Percentiles rank a stretch among this genome's conserved stretches.
Conservation (phyloP, 257 asterid species). For the Cinchona pubescens region DNA sequence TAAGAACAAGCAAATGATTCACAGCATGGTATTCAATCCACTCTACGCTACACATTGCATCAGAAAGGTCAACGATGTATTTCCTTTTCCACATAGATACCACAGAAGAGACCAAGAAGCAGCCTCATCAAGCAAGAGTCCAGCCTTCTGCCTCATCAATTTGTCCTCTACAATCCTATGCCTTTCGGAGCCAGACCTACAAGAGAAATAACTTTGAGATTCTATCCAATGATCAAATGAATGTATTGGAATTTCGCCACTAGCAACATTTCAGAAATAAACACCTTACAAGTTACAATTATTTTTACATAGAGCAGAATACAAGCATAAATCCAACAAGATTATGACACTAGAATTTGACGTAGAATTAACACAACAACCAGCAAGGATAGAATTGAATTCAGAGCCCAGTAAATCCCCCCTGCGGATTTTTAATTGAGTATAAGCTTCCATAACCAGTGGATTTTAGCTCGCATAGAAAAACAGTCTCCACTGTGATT, state of each 20-base stretch:
- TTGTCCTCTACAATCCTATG: conserved; percentile 79
- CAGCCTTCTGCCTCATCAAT: conserved; percentile 86
- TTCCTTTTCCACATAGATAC: conserved; percentile 93
- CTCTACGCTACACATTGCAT: conserved; percentile 1
- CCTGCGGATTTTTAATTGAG: not conserved
- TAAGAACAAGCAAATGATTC: not conserved
- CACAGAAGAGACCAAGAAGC: conserved; percentile 99
- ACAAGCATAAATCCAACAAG: not conserved
- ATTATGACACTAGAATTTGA: not conserved
- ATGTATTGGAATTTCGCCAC: conserved; percentile 7
- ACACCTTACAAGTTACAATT: not conserved
- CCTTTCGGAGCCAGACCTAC: conserved; percentile 85
- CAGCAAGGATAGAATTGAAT: not conserved
- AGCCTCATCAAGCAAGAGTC: conserved; percentile 87
- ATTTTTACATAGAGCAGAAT: not conserved
- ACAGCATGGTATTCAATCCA: not conserved
- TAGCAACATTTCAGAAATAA: not conserved
- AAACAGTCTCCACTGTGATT: not conserved
- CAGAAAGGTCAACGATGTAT: conserved; percentile 23
- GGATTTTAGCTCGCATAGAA: not conserved
- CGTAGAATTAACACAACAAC: not conserved
- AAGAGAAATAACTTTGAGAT: conserved; percentile 20
- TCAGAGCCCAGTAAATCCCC: not conserved
- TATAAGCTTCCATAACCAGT: not conserved
- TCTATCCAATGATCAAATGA: conserved; percentile 12